Conservation (phyloP, 129 eudicot species). For the Tanacetum coccineum region DNA sequence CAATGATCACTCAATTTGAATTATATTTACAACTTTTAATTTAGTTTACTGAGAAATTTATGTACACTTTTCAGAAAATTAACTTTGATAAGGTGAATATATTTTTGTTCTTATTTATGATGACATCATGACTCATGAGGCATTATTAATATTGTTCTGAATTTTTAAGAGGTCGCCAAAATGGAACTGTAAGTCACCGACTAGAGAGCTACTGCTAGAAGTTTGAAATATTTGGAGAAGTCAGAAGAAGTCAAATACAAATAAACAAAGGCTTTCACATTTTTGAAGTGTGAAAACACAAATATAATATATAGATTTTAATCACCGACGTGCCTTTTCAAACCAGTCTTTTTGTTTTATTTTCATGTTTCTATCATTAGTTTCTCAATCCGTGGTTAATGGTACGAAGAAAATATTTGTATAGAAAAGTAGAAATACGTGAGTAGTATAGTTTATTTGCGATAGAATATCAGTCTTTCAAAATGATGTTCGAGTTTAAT, state of each 20-base stretch:
- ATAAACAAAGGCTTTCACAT: constrained; percentile 8
- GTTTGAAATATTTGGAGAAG: constrained; percentile 9
- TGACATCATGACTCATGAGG: background rate
- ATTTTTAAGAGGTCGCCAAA: background rate
- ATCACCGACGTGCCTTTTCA: constrained; percentile 32
- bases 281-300: constrained; percentile 23
- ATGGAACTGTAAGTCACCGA: constrained; percentile 7
- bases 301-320: constrained; percentile 13
- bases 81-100: too few relatives aligned
- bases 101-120: too few relatives aligned
- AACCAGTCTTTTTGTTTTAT: constrained; percentile 22
- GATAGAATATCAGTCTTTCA: too few relatives aligned
- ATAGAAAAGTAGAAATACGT: too few relatives aligned
- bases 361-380: background rate
- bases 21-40: too few relatives aligned
- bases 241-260: constrained; percentile 19
- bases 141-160: too few relatives aligned
- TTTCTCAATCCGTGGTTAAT: background rate
- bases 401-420: too few relatives aligned
- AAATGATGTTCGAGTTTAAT: too few relatives aligned
- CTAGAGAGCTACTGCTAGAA: constrained; percentile 8
- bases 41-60: too few relatives aligned
- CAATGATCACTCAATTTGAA: too few relatives aligned
- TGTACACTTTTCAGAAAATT: too few relatives aligned
- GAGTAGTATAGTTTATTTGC: too few relatives aligned